These are phyloP conservation scores for Chiua sp. DNA, from an alignment of 1,284 basidiomycete species.

Conservation along the genomic window DNA sequence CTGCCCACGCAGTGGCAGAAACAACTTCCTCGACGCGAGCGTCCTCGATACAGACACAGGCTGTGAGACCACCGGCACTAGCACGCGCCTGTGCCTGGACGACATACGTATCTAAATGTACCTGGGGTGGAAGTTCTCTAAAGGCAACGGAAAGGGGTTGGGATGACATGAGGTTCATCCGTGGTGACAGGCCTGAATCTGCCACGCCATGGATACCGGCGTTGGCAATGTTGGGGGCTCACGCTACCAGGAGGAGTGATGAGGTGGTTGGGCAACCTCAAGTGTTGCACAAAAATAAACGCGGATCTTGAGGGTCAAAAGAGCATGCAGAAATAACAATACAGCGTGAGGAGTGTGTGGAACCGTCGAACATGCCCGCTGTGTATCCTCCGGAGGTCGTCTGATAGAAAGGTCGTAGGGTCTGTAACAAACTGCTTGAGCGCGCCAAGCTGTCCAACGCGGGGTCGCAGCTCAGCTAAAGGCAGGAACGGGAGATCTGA, in stretches of 20 bases:
- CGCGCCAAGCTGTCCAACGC: conserved; percentile 19
- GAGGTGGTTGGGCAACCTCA: not conserved
- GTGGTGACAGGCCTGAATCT: conserved; percentile 15
- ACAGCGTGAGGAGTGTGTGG: conserved; percentile 43
- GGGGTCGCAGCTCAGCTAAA: conserved; percentile 19
- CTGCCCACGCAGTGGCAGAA: conserved; percentile 52
- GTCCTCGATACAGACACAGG: conserved; percentile 57
- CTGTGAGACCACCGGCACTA: conserved; percentile 41
- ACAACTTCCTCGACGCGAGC: conserved; percentile 42
- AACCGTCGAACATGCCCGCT: conserved; percentile 33
- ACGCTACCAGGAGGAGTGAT: not conserved
- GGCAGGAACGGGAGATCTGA: too few relatives aligned
- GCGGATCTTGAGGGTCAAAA: conserved; percentile 41
- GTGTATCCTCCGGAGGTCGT: conserved; percentile 29
- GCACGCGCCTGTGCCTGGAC: conserved; percentile 15
- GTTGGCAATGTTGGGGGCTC: not conserved
- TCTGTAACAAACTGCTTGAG: conserved; percentile 28
- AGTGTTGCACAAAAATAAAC: conserved; percentile 8
- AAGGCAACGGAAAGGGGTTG: conserved; percentile 28
- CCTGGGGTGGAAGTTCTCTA: conserved; percentile 22
- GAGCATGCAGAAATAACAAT: conserved; percentile 46
- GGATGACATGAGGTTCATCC: conserved; percentile 27
- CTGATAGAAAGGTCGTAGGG: conserved; percentile 26
- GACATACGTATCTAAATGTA: conserved; percentile 35
- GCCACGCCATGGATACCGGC: not conserved